phyloP scores from a whole-genome alignment of 1,284 basidiomycete species.

The Irpex sp. region DNA sequence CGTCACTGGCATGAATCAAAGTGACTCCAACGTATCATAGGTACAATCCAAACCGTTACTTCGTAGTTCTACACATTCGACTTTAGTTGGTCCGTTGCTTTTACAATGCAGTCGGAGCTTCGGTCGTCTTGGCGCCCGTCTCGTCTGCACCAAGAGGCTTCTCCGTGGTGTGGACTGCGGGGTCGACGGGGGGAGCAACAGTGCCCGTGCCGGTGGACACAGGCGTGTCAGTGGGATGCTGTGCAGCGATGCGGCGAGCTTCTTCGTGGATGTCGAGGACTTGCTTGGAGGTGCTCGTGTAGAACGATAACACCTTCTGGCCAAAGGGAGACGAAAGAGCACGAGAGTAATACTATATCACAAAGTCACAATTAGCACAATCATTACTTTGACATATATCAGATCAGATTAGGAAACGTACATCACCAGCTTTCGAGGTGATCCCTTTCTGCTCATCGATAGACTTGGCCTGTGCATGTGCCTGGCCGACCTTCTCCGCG shows the following conservation, averaged over 20 bases:
- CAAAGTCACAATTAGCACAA: constrained; percentile 4
- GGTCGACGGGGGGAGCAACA: constrained; percentile 17
- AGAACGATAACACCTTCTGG: constrained; percentile 73
- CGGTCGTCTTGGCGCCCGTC: constrained; percentile 15
- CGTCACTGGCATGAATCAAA: neutral
- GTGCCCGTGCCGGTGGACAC: constrained; percentile 16
- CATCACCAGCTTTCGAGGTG: constrained; percentile 64
- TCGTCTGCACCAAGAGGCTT: neutral
- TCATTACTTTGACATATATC: neutral
- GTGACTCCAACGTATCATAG: neutral
- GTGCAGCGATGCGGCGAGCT: constrained; percentile 71
- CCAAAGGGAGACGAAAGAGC: constrained; percentile 76
- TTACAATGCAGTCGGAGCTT: constrained; percentile 22
- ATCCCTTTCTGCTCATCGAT: constrained; percentile 82
- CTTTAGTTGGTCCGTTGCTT: neutral
- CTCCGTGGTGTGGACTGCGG: constrained; percentile 12
- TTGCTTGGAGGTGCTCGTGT: constrained; percentile 79
- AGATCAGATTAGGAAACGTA: constrained; percentile 29
- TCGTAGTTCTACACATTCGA: neutral
- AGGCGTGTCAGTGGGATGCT: constrained; percentile 27
- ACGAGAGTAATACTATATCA: constrained; percentile 69
- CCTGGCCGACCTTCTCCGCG: constrained; percentile 56
- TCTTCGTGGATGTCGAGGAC: constrained; percentile 86
- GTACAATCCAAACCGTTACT: neutral
- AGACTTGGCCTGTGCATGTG: constrained; percentile 62